phyloP scores from a whole-genome alignment of 371 early-diverging fungal genomes.

The Dichotomocladium elegans region DNA sequence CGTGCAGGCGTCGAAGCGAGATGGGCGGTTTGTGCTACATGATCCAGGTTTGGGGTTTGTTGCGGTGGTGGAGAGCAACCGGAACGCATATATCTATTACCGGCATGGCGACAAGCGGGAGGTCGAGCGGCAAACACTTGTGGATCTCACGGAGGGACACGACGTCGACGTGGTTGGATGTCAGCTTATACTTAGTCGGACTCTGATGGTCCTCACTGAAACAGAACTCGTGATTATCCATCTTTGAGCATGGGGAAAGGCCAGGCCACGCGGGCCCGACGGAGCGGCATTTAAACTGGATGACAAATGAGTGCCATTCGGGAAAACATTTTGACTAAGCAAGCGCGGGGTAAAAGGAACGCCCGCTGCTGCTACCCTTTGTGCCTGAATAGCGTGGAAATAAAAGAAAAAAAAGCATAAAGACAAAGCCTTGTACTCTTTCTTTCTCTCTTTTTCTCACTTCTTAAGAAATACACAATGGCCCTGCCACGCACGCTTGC shows the following conservation, averaged over 20 bases:
- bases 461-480: no score
- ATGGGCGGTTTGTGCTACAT: slow-evolving; percentile 57
- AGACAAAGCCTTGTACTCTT: no score
- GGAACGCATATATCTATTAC: slow-evolving; percentile 68
- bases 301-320: no score
- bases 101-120: slow-evolving; percentile 29
- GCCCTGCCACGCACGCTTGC: no score
- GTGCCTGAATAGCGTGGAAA: no score
- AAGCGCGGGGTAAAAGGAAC: no score
- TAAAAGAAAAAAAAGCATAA: no score
- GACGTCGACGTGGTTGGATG: slow-evolving; percentile 46
- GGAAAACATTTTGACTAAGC: no score
- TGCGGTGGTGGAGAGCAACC: slow-evolving; percentile 64
- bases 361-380: no score
- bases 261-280: no score
- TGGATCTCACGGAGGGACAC: slow-evolving; percentile 35
- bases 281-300: no score
- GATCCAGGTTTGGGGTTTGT: slow-evolving; percentile 50
- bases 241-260: neutral
- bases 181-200: slow-evolving; percentile 35
- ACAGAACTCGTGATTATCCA: slow-evolving; percentile 22
- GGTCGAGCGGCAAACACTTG: slow-evolving; percentile 32
- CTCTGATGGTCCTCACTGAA: slow-evolving; percentile 49
- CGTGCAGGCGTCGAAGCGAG: slow-evolving; percentile 79
- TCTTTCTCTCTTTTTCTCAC: no score